Evolutionary conservation across 2,329 filamentous ascomycete genomes (phyloP), one percentile per base, ranked within the genome.

Genomic region (Colletotrichum spaethianum): DNA sequence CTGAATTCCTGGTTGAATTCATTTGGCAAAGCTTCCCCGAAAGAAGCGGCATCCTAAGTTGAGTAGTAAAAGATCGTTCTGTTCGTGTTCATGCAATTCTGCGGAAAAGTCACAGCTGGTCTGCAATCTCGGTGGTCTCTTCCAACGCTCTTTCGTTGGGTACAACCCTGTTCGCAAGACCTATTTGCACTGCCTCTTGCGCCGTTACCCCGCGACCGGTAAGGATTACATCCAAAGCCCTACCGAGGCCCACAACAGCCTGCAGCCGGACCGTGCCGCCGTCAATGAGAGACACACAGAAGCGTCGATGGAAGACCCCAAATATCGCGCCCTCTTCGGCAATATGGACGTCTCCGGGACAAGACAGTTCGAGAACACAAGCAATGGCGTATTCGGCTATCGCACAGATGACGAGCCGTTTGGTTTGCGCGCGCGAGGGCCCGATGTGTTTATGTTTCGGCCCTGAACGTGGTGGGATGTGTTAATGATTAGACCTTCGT

Each of bases 141-240:
- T 84, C 81, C n/a, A 87, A 68, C 4, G 85, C 84, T 70, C 83
- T 82, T 0, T 87, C 88, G 70, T 85, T 86, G 0, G 83, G 80
- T 1, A 89, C 87, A 0, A 90, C 83, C 0, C 87, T 80, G 75
- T 86, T 89, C 11, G 84, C 88, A 9, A 90, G 79, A 0, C 87
- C 88, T 80, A 89, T 87, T 1, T 76, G 61, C 36, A 88, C 74
- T 0, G 88, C 88, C 74, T 90, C 87, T 23, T 82, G 75, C 0
- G 88, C 87, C 0, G 73, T 74, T 0, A 90, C 86, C 0, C 82
- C 75, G 0, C 87, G 79, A 0, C 89, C 88, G 0, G 88, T 90
- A 6, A 90, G 79, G 20, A 90, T 88, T 84, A 90, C 86, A 76
- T 90, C 88, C 66, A 90, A 73, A 0, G 88, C 88, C 3, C 86